Evolutionary conservation across 1,284 basidiomycete species (phyloP).

Genomic region (Tilletia walkeri): DNA sequence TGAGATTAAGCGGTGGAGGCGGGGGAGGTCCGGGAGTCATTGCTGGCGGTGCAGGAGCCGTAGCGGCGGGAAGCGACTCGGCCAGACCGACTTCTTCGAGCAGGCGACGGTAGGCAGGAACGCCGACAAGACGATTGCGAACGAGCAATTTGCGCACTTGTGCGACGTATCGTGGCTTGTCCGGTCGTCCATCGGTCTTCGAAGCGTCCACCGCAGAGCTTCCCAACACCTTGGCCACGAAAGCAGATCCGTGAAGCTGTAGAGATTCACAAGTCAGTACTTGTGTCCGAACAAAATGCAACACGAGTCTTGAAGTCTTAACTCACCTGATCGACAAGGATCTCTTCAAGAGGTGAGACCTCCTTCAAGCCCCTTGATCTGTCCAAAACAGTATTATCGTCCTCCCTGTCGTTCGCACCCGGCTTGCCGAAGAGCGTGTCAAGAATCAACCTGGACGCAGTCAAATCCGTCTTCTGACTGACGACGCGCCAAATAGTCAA

Average conservation of each 20-base stretch:
- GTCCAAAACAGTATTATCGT: not conserved
- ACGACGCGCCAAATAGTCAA: constrained; percentile 76
- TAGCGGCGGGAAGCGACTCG: not conserved
- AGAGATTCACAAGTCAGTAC: not conserved
- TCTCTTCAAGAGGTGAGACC: constrained; percentile 72
- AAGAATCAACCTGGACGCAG: constrained; percentile 51
- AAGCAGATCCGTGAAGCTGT: constrained; percentile 90
- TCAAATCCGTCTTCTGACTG: constrained; percentile 53
- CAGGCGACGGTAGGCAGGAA: constrained; percentile 74
- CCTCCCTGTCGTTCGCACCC: constrained; percentile 56
- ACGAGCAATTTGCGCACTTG: constrained; percentile 42
- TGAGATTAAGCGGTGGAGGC: not conserved
- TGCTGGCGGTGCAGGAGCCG: not conserved
- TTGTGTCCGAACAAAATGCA: not conserved
- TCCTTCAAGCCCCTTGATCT: not conserved
- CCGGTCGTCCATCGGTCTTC: constrained; percentile 52
- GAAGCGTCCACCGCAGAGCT: constrained; percentile 74
- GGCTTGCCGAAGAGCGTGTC: constrained; percentile 57
- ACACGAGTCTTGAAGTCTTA: not conserved
- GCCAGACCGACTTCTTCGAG: constrained; percentile 91
- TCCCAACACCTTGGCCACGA: constrained; percentile 87
- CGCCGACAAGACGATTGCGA: constrained; percentile 39
- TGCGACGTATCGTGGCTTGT: constrained; percentile 70
- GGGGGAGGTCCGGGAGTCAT: not conserved
- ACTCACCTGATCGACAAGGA: constrained; percentile 62